Evolutionary conservation across 1,284 basidiomycete species (phyloP), one percentile per base, ranked within the genome.

Genomic region (Trichosporon sp.): DNA sequence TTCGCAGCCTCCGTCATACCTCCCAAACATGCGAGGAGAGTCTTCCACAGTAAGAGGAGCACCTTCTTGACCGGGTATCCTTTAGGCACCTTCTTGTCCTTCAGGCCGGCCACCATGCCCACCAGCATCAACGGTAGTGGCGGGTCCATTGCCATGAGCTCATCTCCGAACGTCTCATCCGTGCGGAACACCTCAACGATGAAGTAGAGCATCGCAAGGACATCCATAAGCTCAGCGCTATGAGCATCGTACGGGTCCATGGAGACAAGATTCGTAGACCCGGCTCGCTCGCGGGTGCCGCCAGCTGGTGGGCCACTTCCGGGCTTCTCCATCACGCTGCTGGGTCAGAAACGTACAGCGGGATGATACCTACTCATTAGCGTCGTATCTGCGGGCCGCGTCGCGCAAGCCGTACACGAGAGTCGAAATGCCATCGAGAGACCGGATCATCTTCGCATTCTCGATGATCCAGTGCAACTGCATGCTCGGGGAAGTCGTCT

Each of bases 401-500:
- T 93, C 90, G 78, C 93, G 94, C 80, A 96, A 86, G 9, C 92
- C 92, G 71, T 91, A 88, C 21, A 95, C 86, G 32, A 97, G 89
- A 61, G 85, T 86, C 69, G 86, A 88, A 11, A 97, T 81, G 16
- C 95, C 95, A 75, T 96, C 93, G 0, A 89, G 88, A 25, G 85
- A 83, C 61, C 94, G 85, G 2, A 98, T 88, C 33, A 91, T 84
- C 74, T 90, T 91, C 73, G 91, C 91, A 75, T 98, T 98, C 78
- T 95, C 90, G 66, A 92, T 89, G 70, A 99, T 91, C 90, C 94
- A 95, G 70, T 95, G 91, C 52, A 99, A 81, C 77, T 99, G 96
- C 77, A 96, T 89, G 72, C 96, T 92, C 0, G 92, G 89, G 32
- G 91, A 92, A 5, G 86, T 86, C 0, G 93, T 94, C 78, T 96